phyloP scores from a whole-genome alignment of 108 stramenopile genomes.

The Ochromonas danica region DNA sequence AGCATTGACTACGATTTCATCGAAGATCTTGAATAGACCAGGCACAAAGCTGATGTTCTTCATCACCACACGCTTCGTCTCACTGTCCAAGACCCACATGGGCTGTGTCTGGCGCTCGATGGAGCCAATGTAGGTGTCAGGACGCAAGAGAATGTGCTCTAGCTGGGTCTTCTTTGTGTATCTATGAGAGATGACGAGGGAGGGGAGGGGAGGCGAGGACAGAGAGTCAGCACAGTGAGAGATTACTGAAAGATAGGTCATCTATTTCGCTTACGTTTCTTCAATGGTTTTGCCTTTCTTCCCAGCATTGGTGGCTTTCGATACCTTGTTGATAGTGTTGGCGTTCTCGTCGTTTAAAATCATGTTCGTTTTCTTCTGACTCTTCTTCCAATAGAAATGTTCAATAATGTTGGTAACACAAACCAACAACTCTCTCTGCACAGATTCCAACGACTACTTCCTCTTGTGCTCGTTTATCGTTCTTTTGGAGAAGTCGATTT shows the following conservation, averaged over 20 bases:
- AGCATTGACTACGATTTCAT: slow-evolving; percentile 99
- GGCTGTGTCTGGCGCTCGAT: slow-evolving; percentile 70
- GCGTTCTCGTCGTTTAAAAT: background rate
- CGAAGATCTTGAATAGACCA: slow-evolving; percentile 98
- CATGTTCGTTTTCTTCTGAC: no score
- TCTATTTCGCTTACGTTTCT: slow-evolving; percentile 20
- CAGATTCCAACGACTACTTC: no score
- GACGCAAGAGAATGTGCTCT: slow-evolving; percentile 92
- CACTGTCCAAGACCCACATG: slow-evolving; percentile 84
- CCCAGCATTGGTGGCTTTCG: background rate
- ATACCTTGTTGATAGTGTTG: background rate
- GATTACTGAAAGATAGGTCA: background rate
- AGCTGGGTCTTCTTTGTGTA: slow-evolving; percentile 97
- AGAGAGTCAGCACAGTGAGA: background rate
- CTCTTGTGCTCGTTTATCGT: no score
- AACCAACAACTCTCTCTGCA: no score
- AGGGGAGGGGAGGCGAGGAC: background rate
- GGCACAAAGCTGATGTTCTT: slow-evolving; percentile 80
- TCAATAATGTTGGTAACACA: no score
- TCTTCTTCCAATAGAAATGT: no score
- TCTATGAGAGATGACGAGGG: background rate
- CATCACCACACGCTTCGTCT: slow-evolving; percentile 64
- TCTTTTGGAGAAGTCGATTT: no score
- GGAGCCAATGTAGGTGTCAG: slow-evolving; percentile 96
- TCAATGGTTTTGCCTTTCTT: slow-evolving; percentile 4